Conservation (phyloP, 2,329 filamentous ascomycete species). For the Aspergillus sp. region DNA sequence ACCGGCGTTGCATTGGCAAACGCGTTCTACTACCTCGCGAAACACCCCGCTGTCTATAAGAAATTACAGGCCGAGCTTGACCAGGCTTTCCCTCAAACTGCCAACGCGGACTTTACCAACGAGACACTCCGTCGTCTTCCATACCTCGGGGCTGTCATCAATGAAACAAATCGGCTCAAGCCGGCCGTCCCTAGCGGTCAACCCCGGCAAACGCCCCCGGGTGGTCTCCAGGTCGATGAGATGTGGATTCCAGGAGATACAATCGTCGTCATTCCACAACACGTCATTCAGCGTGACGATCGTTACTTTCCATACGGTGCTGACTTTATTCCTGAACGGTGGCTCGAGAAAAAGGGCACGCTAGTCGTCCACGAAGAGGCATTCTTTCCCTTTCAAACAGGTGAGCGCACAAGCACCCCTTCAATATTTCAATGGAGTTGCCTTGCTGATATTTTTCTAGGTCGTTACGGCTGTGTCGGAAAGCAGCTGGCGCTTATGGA, state of each 20-base stretch:
- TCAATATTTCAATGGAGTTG: background rate
- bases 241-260: constrained; percentile 16
- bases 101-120: background rate
- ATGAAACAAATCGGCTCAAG: constrained; percentile 45
- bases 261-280: constrained; percentile 13
- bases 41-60: constrained; percentile 32
- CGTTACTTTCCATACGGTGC: constrained; percentile 1
- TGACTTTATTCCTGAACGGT: constrained; percentile 15
- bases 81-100: background rate
- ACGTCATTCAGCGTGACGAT: constrained; percentile 14
- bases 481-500: constrained; percentile 10
- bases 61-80: constrained; percentile 41
- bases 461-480: constrained; percentile 7
- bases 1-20: constrained; percentile 37
- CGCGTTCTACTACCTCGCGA: constrained; percentile 40
- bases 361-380: constrained; percentile 3
- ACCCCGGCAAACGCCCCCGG: constrained; percentile 44
- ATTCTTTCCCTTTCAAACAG: constrained; percentile 8
- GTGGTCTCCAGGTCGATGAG: constrained; percentile 26
- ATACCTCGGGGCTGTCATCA: constrained; percentile 35
- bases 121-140: constrained; percentile 21
- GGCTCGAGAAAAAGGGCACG: background rate
- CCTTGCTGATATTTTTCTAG: background rate
- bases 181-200: constrained; percentile 42
- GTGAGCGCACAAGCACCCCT: background rate